Percentiles rank a stretch among this genome's conserved stretches.
phyloP scores from a whole-genome alignment of 2,329 filamentous ascomycete genomes.

The Aspergillus melleus region DNA sequence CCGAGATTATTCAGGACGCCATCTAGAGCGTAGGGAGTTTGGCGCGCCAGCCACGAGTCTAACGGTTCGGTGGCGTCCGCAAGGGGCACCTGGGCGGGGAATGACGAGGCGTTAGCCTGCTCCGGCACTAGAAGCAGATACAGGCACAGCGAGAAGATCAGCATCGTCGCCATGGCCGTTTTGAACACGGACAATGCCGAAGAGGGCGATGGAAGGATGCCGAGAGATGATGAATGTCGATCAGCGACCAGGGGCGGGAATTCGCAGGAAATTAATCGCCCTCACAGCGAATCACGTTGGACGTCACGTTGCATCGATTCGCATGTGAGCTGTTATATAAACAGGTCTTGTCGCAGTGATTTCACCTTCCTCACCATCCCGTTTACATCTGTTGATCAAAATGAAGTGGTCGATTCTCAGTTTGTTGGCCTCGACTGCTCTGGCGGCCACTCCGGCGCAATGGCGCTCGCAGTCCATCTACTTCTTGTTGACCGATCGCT shows the following conservation, averaged over 20 bases:
- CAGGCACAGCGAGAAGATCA: background rate
- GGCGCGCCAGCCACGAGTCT: conserved; percentile 42
- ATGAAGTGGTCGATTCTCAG: conserved; percentile 25
- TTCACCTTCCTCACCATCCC: background rate
- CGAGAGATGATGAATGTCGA: background rate
- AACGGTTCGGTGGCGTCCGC: conserved; percentile 7
- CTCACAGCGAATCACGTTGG: background rate
- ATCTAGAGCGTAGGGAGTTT: conserved; percentile 54
- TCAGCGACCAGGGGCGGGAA: conserved; percentile 4
- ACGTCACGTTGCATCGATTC: conserved; percentile 1
- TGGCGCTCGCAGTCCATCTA: conserved; percentile 49
- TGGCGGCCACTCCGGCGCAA: conserved; percentile 34
- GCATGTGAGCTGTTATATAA: background rate
- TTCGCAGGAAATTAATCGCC: conserved; percentile 14
- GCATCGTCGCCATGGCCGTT: background rate
- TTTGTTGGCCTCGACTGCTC: conserved; percentile 20
- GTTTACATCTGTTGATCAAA: background rate
- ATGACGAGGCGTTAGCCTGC: background rate
- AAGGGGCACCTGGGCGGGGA: background rate
- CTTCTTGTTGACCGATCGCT: conserved; percentile 49
- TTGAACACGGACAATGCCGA: background rate
- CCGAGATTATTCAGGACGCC: conserved; percentile 59
- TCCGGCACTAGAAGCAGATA: background rate
- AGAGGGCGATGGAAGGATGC: background rate
- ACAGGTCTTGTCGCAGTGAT: background rate